These are phyloP conservation scores for Schizothecium vesticola DNA, from an alignment of 495 filamentous ascomycete genomes.

Conservation along the genomic window DNA sequence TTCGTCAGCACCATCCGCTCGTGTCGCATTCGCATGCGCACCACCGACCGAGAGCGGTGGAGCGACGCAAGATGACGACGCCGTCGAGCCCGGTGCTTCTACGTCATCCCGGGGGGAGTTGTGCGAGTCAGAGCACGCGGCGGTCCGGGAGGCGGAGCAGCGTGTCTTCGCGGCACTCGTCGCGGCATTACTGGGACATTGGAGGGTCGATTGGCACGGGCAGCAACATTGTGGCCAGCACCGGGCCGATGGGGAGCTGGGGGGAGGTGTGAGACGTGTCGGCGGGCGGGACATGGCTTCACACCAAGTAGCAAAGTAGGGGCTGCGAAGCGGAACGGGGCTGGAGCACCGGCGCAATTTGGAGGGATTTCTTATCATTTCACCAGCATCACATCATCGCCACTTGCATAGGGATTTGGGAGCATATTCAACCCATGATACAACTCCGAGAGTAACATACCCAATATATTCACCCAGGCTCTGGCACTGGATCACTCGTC, in stretches of 20 bases:
- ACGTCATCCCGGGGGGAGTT: slow-evolving; percentile 58
- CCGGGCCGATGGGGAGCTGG: slow-evolving; percentile 65
- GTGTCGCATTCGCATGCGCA: slow-evolving; percentile 44
- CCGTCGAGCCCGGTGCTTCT: slow-evolving; percentile 43
- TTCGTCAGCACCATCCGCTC: slow-evolving; percentile 81
- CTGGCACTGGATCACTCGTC: not conserved
- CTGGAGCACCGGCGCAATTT: not conserved
- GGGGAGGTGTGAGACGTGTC: slow-evolving; percentile 53
- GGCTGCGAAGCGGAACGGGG: not conserved
- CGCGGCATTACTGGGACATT: slow-evolving; percentile 74
- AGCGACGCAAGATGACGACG: slow-evolving; percentile 47
- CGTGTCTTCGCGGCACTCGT: slow-evolving; percentile 58
- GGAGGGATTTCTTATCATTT: not conserved
- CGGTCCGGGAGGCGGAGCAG: slow-evolving; percentile 53
- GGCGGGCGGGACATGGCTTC: too few species aligned
- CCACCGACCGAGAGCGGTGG: slow-evolving; percentile 43
- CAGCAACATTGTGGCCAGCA: slow-evolving; percentile 54
- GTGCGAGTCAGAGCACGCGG: slow-evolving; percentile 75
- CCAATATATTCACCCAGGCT: not conserved
- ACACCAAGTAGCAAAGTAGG: too few species aligned
- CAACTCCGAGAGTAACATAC: not conserved
- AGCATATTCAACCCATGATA: not conserved
- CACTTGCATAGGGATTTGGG: not conserved
- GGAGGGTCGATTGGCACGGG: slow-evolving; percentile 70
- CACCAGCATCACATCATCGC: not conserved